Evolutionary conservation across 2,329 filamentous ascomycete species (phyloP), one percentile per base, ranked within the genome.

Genomic region (Cryphonectria nitschkei): DNA sequence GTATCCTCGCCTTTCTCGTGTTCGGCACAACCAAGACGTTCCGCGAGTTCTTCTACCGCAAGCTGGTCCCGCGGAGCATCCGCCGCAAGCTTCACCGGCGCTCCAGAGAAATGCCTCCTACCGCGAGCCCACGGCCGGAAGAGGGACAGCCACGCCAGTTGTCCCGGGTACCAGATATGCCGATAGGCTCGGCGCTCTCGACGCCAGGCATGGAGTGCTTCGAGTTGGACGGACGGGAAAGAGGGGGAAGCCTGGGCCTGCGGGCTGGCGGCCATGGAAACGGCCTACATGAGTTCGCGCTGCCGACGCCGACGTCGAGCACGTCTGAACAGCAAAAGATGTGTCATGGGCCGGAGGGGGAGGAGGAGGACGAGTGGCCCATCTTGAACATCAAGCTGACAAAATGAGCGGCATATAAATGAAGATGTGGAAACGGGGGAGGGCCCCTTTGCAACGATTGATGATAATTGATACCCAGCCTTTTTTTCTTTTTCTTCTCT

Each of bases 1-100:
- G 78, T 26, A 72, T 82, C 2, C 75, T 82, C 4, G 74, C 75
- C 3, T 84, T 83, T 54, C 68, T 82, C 58, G 79, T 84, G 3
- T 83, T 84, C 70, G 82, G 82, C 11, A 84, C 82, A 0, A 82
- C 81, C 1, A 79, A 79, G 69, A 78, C 77, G 6, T 82, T 79
- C 67, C 70, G 78, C 29, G 73, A 78, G 13, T 75, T 78, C 70
- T 76, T 77, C 71, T 76, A 73, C 68, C 26, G 34, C 13, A 76
- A 74, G 6, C 73, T 77, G 41, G 72, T 75, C 4, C 75, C 76
- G 14, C 72, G 62, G 52, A 22, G 69, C 32, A 72, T 74, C 62
- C 72, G 72, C 34, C 68, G 68, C 46, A 70, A 41, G 46, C 37
- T 70, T n/a, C 37, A 54, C 26, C 26, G 67, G 19, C 60, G 37